Evolutionary conservation across 2,329 filamentous ascomycete species (phyloP), one percentile per base, ranked within the genome.

Genomic region (Fusarium xylarioides): DNA sequence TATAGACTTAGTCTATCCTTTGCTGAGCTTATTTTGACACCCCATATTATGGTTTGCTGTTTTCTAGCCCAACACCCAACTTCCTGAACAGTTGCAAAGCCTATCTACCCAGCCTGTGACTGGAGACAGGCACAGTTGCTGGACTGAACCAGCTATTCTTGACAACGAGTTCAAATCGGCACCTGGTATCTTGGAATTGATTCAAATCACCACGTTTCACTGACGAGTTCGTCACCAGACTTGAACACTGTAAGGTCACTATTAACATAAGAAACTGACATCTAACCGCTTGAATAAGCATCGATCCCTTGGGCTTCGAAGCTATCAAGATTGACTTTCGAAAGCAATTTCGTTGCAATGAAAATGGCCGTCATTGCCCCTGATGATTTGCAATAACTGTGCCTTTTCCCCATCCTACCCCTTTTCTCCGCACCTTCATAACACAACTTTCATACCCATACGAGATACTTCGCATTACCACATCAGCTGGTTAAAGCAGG

Each of bases 311-410:
- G 16, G 28, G 21, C 11, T 50, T n/a, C 28, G 5, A 18, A n/a
- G 28, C 8, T 15, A 18, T 10, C 28, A 23, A 32, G 7, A 9
- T 50, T 12, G 2, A n/a, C 15, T 32, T 14, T 50, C 28, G 11
- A 32, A 50, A 23, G 16, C 21, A 50, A 32, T 32, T n/a, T n/a
- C 7, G 28, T 50, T n/a, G 15, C 28, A 9, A 49, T 32, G 28
- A 9, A 32, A 49, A 49, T n/a, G 46, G 1, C 46, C 15, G 21
- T 32, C 28, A 18, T 15, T 32, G 21, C 28, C 28, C 77, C 79
- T 81, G 79, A 79, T 77, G 75, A 81, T 80, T 81, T 80, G 78
- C 74, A 79, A 77, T 76, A 46, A 46, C 26, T 28, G 74, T 74
- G 66, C 74, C 76, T 79, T 79, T 79, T 76, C 73, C 63, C 66